Conservation (phyloP, 768 basidiomycete species). For the Lepiota brunneoincarnata region DNA sequence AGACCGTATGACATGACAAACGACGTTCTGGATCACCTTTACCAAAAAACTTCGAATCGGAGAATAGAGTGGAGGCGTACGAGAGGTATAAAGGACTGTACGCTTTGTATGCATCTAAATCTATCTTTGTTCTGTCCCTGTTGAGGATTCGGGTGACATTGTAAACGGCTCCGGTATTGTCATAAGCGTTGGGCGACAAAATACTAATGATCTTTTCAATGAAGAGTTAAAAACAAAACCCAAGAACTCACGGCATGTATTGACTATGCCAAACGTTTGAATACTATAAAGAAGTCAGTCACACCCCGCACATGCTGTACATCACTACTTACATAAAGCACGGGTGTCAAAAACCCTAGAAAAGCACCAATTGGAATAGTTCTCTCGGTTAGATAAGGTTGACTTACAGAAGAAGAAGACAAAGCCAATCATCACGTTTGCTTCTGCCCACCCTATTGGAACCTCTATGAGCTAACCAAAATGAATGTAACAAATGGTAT, state of each 20-base stretch:
- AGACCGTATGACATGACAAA: conserved; percentile 58
- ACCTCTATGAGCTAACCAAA: conserved; percentile 14
- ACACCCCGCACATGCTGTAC: not conserved
- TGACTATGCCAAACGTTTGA: conserved; percentile 56
- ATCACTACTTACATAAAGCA: conserved; percentile 36
- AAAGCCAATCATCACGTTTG: conserved; percentile 63
- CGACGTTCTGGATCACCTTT: conserved; percentile 35
- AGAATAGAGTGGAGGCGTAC: conserved; percentile 24
- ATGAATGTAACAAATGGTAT: not conserved
- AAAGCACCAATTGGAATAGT: conserved; percentile 7
- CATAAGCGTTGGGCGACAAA: conserved; percentile 52
- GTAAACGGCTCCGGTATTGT: conserved; percentile 52
- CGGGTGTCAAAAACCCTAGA: conserved; percentile 48
- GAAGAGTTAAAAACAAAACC: not conserved
- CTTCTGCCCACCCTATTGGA: conserved; percentile 68
- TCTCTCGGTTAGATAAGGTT: not conserved
- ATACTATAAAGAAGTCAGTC: conserved; percentile 30
- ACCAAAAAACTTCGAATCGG: not conserved
- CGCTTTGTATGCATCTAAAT: conserved; percentile 40
- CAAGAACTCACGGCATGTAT: conserved; percentile 49
- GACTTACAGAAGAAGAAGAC: conserved; percentile 61
- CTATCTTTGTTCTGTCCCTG: conserved; percentile 35
- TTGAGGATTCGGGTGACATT: conserved; percentile 41
- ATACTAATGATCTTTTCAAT: conserved; percentile 20
- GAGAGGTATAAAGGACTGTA: conserved; percentile 49